These are phyloP conservation scores for Epichloe coenophiala DNA, from an alignment of 2,329 filamentous ascomycete genomes.

Conservation along the genomic window DNA sequence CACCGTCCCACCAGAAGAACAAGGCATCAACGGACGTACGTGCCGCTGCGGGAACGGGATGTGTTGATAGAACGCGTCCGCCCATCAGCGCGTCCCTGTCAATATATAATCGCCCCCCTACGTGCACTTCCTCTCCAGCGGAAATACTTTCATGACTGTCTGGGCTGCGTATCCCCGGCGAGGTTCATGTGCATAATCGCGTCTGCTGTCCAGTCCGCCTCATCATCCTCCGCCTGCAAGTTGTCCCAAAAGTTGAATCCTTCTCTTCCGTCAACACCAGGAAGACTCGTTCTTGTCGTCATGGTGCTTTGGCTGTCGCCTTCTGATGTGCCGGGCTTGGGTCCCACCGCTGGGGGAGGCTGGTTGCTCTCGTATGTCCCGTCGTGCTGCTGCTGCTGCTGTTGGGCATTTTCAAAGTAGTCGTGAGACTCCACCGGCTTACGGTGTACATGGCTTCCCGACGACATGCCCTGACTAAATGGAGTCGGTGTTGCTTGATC, in stretches of 20 bases:
- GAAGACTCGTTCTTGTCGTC: constrained; percentile 31
- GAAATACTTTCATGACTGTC: not conserved
- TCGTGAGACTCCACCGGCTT: not conserved
- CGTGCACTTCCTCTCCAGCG: not conserved
- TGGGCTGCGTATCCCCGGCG: constrained; percentile 25
- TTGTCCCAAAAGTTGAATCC: constrained; percentile 18
- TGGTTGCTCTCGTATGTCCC: constrained; percentile 8
- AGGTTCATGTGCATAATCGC: constrained; percentile 59
- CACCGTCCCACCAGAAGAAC: too few relatives aligned
- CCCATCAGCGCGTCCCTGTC: not conserved
- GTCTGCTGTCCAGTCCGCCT: constrained; percentile 48
- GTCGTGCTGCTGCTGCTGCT: constrained; percentile 10
- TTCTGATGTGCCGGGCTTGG: constrained; percentile 18
- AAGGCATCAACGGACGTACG: too few relatives aligned
- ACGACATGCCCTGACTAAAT: constrained; percentile 7
- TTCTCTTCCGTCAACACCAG: constrained; percentile 42
- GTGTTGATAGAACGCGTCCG: not conserved
- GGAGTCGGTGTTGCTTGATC: constrained; percentile 12
- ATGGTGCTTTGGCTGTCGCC: constrained; percentile 19
- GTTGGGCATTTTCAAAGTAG: constrained; percentile 9
- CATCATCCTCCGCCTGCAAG: constrained; percentile 16
- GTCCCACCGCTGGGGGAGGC: constrained; percentile 16
- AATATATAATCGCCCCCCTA: too few relatives aligned
- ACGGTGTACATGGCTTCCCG: not conserved
- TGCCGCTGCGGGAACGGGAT: too few relatives aligned